Conservation (phyloP, 257 asterid genomes). For the Nicotiana knightiana region DNA sequence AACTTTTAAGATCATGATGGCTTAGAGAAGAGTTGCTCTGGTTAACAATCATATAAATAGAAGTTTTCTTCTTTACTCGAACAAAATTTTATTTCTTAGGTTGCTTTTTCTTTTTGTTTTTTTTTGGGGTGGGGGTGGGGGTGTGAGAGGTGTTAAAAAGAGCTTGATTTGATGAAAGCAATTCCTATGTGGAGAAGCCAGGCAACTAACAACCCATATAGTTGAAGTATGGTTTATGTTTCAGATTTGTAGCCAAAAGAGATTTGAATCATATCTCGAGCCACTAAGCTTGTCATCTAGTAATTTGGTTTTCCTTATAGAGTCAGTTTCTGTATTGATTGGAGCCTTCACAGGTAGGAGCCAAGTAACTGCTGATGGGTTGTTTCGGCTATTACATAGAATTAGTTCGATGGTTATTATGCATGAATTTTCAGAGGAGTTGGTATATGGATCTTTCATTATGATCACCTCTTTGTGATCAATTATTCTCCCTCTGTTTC, state of each 20-base stretch:
- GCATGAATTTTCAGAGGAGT: not conserved
- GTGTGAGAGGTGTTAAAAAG: not conserved
- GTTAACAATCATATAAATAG: not conserved
- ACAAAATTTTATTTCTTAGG: not conserved
- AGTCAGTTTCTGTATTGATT: not conserved
- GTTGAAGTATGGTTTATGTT: not conserved
- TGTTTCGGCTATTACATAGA: not conserved
- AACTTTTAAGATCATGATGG: not conserved
- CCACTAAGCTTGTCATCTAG: not conserved
- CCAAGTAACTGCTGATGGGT: no score
- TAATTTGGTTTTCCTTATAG: not conserved
- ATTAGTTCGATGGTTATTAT: not conserved
- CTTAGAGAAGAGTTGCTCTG: not conserved
- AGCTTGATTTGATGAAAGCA: constrained; percentile 2
- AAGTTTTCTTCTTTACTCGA: not conserved
- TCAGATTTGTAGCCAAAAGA: not conserved
- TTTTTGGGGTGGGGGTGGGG: no score
- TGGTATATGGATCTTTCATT: not conserved
- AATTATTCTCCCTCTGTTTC: not conserved
- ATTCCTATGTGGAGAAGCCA: not conserved
- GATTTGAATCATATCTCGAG: not conserved
- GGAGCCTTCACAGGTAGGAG: not conserved
- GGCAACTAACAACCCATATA: not conserved
- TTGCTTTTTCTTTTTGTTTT: not conserved
- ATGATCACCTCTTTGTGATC: not conserved